Evolutionary conservation across 768 basidiomycete genomes (phyloP).

Genomic region (Hygrophoropsis aurantiaca): DNA sequence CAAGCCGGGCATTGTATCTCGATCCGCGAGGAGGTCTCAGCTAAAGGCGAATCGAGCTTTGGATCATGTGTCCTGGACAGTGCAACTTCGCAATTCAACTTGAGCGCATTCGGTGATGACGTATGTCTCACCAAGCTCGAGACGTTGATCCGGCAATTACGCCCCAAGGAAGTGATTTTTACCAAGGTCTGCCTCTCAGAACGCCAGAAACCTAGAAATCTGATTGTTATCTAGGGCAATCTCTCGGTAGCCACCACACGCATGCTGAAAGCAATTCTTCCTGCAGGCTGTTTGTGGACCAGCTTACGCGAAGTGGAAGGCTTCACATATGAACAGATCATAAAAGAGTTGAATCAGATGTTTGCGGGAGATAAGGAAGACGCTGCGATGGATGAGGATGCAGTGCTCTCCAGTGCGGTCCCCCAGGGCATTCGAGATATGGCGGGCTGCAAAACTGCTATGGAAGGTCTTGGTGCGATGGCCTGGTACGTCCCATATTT

Average conservation of each 20-base stretch:
- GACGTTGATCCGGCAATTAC: slow-evolving; percentile 86
- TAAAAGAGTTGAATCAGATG: slow-evolving; percentile 65
- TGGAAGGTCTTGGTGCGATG: slow-evolving; percentile 89
- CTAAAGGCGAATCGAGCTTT: slow-evolving; percentile 55
- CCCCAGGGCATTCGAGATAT: slow-evolving; percentile 79
- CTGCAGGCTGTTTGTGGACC: slow-evolving; percentile 86
- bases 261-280: slow-evolving; percentile 77
- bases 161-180: slow-evolving; percentile 89
- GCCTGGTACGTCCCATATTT: slow-evolving; percentile 63
- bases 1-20: slow-evolving; percentile 95
- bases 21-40: slow-evolving; percentile 59
- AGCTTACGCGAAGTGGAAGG: slow-evolving; percentile 83
- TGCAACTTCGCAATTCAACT: slow-evolving; percentile 91
- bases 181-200: slow-evolving; percentile 65
- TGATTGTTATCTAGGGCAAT: slow-evolving; percentile 59
- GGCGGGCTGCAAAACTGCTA: slow-evolving; percentile 61
- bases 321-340: slow-evolving; percentile 67
- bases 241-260: slow-evolving; percentile 81
- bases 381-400: slow-evolving; percentile 46
- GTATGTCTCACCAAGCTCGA: slow-evolving; percentile 90
- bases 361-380: slow-evolving; percentile 50
- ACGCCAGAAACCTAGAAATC: neutral
- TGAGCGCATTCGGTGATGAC: slow-evolving; percentile 90
- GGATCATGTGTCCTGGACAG: slow-evolving; percentile 93
- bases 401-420: slow-evolving; percentile 33